These are phyloP conservation scores for Huntiella savannae DNA, from an alignment of 2,329 filamentous ascomycete species.

Conservation along the genomic window DNA sequence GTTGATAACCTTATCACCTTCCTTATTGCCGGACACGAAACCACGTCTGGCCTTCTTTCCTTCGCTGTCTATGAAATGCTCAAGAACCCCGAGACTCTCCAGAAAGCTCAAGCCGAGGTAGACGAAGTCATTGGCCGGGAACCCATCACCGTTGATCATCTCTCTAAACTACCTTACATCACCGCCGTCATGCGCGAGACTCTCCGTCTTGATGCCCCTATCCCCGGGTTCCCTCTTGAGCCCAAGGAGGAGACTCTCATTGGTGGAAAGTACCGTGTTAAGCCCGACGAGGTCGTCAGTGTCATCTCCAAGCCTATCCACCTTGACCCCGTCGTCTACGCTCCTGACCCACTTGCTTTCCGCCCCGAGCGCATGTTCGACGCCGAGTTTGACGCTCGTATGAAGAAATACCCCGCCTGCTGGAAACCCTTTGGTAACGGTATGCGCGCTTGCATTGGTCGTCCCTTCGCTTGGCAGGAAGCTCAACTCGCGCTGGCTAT, in stretches of 20 bases:
- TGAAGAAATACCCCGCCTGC: constrained; percentile 39
- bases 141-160: constrained; percentile 38
- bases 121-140: constrained; percentile 42
- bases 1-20: constrained; percentile 57
- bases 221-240: constrained; percentile 32
- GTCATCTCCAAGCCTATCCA: constrained; percentile 36
- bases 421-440: constrained; percentile 66
- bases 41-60: constrained; percentile 46
- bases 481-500: constrained; percentile 40
- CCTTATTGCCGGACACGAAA: constrained; percentile 52
- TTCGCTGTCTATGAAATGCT: constrained; percentile 48
- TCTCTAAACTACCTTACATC: constrained; percentile 46
- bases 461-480: constrained; percentile 60
- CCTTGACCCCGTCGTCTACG: constrained; percentile 43
- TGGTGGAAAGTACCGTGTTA: constrained; percentile 40
- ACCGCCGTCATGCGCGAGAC: constrained; percentile 47
- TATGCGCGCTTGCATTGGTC: constrained; percentile 49
- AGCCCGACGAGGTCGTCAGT: constrained; percentile 29
- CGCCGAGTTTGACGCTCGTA: constrained; percentile 41
- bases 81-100: constrained; percentile 39
- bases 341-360: constrained; percentile 45
- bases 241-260: constrained; percentile 35
- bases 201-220: constrained; percentile 27
- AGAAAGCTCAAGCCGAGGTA: constrained; percentile 47
- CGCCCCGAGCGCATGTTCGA: constrained; percentile 55